Evolutionary conservation across 164 flowering plant genomes (phyloP), one percentile per base, ranked within the genome.

Genomic region (Tinospora cordifolia): DNA sequence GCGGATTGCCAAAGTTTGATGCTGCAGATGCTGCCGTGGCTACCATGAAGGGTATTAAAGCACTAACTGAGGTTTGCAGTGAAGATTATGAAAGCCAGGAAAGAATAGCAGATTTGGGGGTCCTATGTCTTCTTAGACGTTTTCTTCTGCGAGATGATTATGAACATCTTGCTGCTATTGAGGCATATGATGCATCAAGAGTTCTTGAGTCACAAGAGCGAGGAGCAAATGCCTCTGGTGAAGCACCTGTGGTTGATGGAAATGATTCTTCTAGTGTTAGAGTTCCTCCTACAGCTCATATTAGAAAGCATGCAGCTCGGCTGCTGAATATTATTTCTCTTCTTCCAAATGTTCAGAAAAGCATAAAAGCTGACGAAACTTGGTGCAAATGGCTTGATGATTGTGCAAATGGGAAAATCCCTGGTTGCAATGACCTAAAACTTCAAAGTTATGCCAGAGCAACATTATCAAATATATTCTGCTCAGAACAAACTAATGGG

Each of bases 361-460:
- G 60, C 39, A 78, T 95, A 66, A 3, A 75, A 51, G 83, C 75
- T 15, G 99, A 95, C 80, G 81, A 85, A 77, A 67, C 71, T 69
- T 89, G 88, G 97, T 88, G 87, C 78, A 83, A 80, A 68, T 95
- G 99, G 99, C 97, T 95, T 76, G 97, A 90, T 64, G 94, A 91
- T 47, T 95, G 99, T 85, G 97, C 99, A 22, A 82, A 78, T 77
- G 98, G 97, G 70, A 84, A 73, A 76, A 83, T 95, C 59, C 82
- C 91, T 64, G 98, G 99, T 59, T 90, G 97, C 79, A 82, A 77
- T 82, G 99, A 95, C 80, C 84, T 77, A 27, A 95, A 95, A 76
- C 73, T 84, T 73, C 92, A 85, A 78, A 95, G 99, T 79, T 95
- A 92, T 84, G 96, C 99, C 19, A 87, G 90, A 80, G 92, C 96